Evolutionary conservation across 345 rosid species (phyloP).

Genomic region (Camelina laxa): DNA sequence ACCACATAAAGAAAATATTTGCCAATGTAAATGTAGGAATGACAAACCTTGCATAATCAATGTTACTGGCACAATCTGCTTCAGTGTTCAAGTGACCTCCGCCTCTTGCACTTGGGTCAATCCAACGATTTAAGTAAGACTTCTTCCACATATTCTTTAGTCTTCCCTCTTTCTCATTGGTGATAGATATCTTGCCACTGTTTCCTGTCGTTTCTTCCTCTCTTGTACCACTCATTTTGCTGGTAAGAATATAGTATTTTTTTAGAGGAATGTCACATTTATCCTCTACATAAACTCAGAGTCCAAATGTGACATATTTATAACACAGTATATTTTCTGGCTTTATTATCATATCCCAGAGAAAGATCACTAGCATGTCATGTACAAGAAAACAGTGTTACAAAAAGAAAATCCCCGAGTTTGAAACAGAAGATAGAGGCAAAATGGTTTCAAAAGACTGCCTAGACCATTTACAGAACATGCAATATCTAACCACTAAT

Average conservation of each 20-base stretch:
- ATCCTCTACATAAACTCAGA: background rate
- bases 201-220: constrained; percentile 50
- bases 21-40: background rate
- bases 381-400: constrained; percentile 1
- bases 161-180: constrained; percentile 70
- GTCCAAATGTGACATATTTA: background rate
- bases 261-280: constrained; percentile 14
- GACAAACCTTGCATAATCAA: constrained; percentile 80
- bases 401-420: background rate
- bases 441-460: constrained; percentile 4
- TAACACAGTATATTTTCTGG: constrained; percentile 4
- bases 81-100: constrained; percentile 49
- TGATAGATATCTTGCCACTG: constrained; percentile 44
- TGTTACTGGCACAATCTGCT: constrained; percentile 46
- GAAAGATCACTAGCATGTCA: constrained; percentile 17
- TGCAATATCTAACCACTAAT: constrained; percentile 11
- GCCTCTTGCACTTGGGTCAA: constrained; percentile 62
- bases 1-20: background rate
- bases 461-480: background rate
- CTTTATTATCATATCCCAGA: constrained; percentile 5
- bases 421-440: constrained; percentile 4
- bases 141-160: constrained; percentile 78
- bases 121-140: constrained; percentile 83
- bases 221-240: constrained; percentile 56
- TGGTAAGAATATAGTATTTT: constrained; percentile 38